Evolutionary conservation across 1,284 basidiomycete species (phyloP).

Genomic region (Ganoderma leucocontextum): DNA sequence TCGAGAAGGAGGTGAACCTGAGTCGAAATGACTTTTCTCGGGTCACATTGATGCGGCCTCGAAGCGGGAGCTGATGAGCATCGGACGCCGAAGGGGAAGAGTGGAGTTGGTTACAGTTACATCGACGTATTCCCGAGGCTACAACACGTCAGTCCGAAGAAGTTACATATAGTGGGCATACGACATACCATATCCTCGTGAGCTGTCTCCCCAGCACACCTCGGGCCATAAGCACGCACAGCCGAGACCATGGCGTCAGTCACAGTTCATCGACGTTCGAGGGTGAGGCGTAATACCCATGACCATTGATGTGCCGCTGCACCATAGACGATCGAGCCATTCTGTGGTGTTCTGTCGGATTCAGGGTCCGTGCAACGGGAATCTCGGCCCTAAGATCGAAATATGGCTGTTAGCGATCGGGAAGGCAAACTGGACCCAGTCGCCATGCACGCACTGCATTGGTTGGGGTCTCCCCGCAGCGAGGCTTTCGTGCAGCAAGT

Average conservation of each 20-base stretch:
- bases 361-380: slow-evolving; percentile 16
- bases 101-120: not conserved
- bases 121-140: not conserved
- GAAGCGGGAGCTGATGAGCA: not conserved
- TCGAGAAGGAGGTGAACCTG: not conserved
- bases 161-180: not conserved
- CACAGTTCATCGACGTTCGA: slow-evolving; percentile 7
- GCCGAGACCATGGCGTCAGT: slow-evolving; percentile 10
- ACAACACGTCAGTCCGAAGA: slow-evolving; percentile 12
- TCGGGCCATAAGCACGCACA: slow-evolving; percentile 7
- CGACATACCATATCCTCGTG: slow-evolving; percentile 13
- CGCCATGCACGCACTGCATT: slow-evolving; percentile 14
- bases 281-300: slow-evolving; percentile 21
- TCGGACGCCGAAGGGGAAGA: not conserved
- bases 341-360: slow-evolving; percentile 8
- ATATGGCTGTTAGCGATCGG: slow-evolving; percentile 7
- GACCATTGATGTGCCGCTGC: slow-evolving; percentile 12
- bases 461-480: not conserved
- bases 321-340: slow-evolving; percentile 12
- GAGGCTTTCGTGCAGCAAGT: not conserved
- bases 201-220: slow-evolving; percentile 1
- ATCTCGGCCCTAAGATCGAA: slow-evolving; percentile 15
- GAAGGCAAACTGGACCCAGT: slow-evolving; percentile 12
- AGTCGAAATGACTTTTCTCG: not conserved
- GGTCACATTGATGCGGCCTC: not conserved